Percentiles rank a stretch among this genome's conserved stretches.
These are phyloP conservation scores for Tremella fuciformis DNA, from an alignment of 768 basidiomycete genomes.

Conservation along the genomic window DNA sequence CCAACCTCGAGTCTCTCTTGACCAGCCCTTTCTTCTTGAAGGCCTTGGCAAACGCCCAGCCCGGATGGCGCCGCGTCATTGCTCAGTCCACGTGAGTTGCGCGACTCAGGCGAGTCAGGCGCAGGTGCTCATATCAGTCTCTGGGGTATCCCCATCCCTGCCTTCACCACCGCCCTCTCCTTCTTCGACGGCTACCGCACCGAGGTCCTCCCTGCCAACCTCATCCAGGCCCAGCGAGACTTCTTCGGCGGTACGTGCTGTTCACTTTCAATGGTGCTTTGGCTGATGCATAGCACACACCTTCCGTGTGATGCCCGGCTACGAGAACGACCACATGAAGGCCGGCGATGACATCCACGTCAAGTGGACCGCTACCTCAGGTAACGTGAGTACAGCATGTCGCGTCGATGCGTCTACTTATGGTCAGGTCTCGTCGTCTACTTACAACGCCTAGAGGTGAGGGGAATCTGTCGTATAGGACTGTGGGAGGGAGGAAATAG, in stretches of 20 bases:
- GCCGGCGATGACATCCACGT: constrained; percentile 85
- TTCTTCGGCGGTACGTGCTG: constrained; percentile 73
- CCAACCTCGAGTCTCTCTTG: constrained; percentile 81
- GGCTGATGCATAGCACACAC: constrained; percentile 63
- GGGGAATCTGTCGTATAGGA: too few relatives aligned
- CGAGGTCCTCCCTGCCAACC: constrained; percentile 87
- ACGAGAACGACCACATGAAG: constrained; percentile 79
- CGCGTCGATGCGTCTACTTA: background rate
- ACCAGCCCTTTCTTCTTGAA: constrained; percentile 91
- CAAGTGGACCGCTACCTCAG: constrained; percentile 98
- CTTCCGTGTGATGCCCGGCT: constrained; percentile 87
- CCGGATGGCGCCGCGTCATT: constrained; percentile 95
- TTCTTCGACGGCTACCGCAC: constrained; percentile 99
- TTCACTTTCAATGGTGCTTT: background rate
- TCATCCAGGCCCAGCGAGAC: constrained; percentile 95
- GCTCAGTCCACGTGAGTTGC: constrained; percentile 70
- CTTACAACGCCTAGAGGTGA: constrained; percentile 64
- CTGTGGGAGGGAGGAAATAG: too few relatives aligned
- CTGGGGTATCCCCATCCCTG: constrained; percentile 96
- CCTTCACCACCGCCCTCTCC: constrained; percentile 89
- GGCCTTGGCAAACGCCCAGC: constrained; percentile 88
- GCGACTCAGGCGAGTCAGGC: background rate
- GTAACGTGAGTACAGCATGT: constrained; percentile 60
- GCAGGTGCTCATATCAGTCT: constrained; percentile 53
- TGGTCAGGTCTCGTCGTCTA: constrained; percentile 63